Conservation (phyloP, 768 basidiomycete species). For the Artomyces pyxidatus region DNA sequence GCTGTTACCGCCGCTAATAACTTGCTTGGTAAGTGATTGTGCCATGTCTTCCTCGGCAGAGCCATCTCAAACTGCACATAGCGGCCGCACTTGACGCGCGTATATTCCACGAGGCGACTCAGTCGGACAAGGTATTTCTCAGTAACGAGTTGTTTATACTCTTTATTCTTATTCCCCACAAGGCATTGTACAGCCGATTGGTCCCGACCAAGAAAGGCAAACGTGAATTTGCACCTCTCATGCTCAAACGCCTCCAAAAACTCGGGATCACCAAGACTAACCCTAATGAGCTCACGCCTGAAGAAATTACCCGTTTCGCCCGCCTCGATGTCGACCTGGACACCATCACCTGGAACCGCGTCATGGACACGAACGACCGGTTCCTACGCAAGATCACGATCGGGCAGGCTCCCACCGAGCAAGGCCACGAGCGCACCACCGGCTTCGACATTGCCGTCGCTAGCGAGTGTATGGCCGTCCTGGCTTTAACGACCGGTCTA, state of each 20-base stretch:
- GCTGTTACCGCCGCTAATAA: constrained; percentile 98
- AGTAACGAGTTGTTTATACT: too few relatives aligned
- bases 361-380: constrained; percentile 93
- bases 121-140: constrained; percentile 79
- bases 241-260: constrained; percentile 93
- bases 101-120: constrained; percentile 96
- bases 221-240: constrained; percentile 90
- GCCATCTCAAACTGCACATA: constrained; percentile 20
- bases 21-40: constrained; percentile 55
- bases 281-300: constrained; percentile 86
- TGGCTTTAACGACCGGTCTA: constrained; percentile 82
- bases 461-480: constrained; percentile 96
- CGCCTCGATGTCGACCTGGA: constrained; percentile 85
- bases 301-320: constrained; percentile 85
- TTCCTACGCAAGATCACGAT: constrained; percentile 92
- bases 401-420: constrained; percentile 84
- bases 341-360: constrained; percentile 97
- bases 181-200: constrained; percentile 82
- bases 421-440: constrained; percentile 80
- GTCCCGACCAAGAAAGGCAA: constrained; percentile 92
- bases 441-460: constrained; percentile 98
- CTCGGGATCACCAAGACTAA: constrained; percentile 92
- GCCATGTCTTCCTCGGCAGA: neutral
- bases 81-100: constrained; percentile 95
- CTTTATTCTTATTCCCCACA: too few relatives aligned